phyloP scores from a whole-genome alignment of 768 basidiomycete genomes.

The Tulasnella sp. region DNA sequence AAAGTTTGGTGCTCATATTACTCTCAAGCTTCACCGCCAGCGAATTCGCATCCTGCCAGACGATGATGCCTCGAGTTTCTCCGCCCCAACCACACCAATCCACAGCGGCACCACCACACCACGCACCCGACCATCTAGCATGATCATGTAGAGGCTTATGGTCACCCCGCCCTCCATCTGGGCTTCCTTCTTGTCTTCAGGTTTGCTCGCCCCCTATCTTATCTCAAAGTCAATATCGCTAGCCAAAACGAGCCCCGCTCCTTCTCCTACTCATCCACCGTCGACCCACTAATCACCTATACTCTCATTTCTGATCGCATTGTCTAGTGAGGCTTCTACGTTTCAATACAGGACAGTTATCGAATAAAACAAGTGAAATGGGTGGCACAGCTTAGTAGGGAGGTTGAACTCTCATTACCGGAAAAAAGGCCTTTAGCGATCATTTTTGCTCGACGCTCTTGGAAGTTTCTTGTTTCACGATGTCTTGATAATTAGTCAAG shows the following conservation, averaged over 20 bases:
- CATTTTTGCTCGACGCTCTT: not conserved
- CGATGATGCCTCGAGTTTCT: constrained; percentile 62
- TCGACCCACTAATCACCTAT: not conserved
- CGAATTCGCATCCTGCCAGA: constrained; percentile 73
- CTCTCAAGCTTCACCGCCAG: constrained; percentile 72
- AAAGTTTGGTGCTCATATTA: constrained; percentile 22
- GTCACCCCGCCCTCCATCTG: not conserved
- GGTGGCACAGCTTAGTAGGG: not conserved
- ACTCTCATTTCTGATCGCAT: not conserved
- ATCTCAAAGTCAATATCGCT: not conserved
- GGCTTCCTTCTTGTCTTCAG: constrained; percentile 4
- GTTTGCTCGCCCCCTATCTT: constrained; percentile 7
- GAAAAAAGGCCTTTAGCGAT: not conserved
- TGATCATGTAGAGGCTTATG: not conserved
- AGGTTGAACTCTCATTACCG: constrained; percentile 6
- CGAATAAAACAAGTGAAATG: not conserved
- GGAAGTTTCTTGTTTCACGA: constrained; percentile 36
- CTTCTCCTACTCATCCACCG: not conserved
- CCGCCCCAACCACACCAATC: constrained; percentile 64
- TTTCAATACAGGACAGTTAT: constrained; percentile 17
- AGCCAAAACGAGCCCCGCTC: not conserved
- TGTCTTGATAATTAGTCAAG: constrained; percentile 43
- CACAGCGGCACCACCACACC: constrained; percentile 27
- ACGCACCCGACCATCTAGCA: constrained; percentile 8
- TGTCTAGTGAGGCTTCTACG: constrained; percentile 15